These are phyloP conservation scores for Pistacia atlantica DNA, from an alignment of 345 rosid species.

Conservation along the genomic window DNA sequence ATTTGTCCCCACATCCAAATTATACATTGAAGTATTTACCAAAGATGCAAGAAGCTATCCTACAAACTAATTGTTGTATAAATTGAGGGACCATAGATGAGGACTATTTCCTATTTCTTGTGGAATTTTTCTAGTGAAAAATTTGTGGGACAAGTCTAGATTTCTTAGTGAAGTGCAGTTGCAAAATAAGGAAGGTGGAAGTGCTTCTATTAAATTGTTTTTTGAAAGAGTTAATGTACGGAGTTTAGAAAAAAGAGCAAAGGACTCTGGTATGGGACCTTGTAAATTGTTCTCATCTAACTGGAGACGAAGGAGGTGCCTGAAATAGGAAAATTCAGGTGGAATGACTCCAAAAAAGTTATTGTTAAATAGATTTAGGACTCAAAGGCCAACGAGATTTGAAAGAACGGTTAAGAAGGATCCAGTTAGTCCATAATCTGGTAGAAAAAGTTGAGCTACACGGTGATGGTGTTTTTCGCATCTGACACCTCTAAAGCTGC, in stretches of 20 bases:
- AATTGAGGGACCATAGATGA: constrained; percentile 29
- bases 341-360: constrained; percentile 47
- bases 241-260: constrained; percentile 38
- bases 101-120: constrained; percentile 46
- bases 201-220: constrained; percentile 36
- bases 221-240: constrained; percentile 12
- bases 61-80: constrained; percentile 45
- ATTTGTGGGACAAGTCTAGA: constrained; percentile 47
- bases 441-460: constrained; percentile 28
- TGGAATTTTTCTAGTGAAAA: constrained; percentile 45
- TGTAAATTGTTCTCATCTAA: constrained; percentile 34
- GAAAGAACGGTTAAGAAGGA: constrained; percentile 41
- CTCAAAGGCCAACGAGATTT: constrained; percentile 46
- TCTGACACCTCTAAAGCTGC: constrained; percentile 42
- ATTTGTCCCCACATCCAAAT: constrained; percentile 43
- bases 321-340: constrained; percentile 38
- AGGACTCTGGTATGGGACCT: constrained; percentile 40
- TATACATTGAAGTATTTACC: constrained; percentile 36
- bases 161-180: constrained; percentile 43
- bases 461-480: constrained; percentile 39
- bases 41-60: constrained; percentile 40
- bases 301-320: constrained; percentile 26
- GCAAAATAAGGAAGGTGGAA: constrained; percentile 44
- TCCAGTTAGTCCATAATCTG: constrained; percentile 28
- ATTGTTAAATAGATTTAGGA: constrained; percentile 33